These are phyloP conservation scores for Diaporthe batatas DNA, from an alignment of 2,329 filamentous ascomycete species.

Conservation along the genomic window DNA sequence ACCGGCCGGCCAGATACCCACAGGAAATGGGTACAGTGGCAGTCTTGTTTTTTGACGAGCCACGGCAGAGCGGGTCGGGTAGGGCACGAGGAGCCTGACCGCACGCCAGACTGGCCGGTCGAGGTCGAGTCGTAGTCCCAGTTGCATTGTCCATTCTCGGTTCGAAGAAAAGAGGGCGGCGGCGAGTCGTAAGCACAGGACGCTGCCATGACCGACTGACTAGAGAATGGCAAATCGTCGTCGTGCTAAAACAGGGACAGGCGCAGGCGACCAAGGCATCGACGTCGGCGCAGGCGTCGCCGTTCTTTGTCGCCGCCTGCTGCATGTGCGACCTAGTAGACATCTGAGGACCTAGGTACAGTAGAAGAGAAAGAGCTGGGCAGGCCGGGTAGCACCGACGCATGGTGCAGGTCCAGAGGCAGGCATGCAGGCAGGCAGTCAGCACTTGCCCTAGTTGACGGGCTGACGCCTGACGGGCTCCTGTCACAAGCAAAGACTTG, in stretches of 20 bases:
- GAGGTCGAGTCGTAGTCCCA: neutral
- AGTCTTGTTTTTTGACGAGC: neutral
- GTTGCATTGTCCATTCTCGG: conserved; percentile 6
- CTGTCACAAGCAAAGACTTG: conserved; percentile 19
- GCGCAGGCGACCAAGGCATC: neutral
- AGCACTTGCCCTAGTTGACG: conserved; percentile 17
- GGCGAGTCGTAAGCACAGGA: conserved; percentile 32
- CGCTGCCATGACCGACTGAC: conserved; percentile 10
- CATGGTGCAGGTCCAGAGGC: no score
- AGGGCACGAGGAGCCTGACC: conserved; percentile 6
- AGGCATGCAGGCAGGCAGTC: conserved; percentile 19
- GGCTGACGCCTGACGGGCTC: neutral
- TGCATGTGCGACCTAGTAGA: neutral
- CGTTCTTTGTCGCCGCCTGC: neutral
- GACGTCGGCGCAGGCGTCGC: neutral
- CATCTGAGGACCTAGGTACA: no score
- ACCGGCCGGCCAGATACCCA: conserved; percentile 6
- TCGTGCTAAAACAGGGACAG: conserved; percentile 6
- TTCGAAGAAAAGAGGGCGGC: conserved; percentile 2
- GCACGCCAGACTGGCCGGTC: no score
- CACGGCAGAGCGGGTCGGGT: conserved; percentile 18
- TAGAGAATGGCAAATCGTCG: neutral
- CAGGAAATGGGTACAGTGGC: conserved; percentile 22
- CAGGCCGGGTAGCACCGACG: conserved; percentile 25
- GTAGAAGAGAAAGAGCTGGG: neutral